A percentile compares a stretch with the other conserved stretches of the same genome.
Conservation (phyloP, 768 basidiomycete species). For the Peribolospora baueri region DNA sequence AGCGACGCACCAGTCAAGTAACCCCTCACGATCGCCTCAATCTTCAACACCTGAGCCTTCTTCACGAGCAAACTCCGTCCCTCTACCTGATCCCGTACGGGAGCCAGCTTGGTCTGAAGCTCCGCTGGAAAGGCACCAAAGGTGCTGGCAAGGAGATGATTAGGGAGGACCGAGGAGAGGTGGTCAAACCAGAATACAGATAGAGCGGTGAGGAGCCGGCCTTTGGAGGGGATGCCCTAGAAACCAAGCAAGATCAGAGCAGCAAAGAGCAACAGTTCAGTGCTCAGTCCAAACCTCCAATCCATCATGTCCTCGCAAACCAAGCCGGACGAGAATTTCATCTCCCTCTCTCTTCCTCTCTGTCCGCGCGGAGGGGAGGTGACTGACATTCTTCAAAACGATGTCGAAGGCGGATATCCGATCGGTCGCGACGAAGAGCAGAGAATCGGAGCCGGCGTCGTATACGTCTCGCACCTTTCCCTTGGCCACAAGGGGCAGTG, state of each 20-base stretch:
- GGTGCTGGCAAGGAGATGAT: conserved; percentile 61
- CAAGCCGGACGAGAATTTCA: background rate
- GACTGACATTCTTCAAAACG: conserved; percentile 66
- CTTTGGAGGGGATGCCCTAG: conserved; percentile 86
- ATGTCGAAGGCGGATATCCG: conserved; percentile 94
- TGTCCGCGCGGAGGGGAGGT: background rate
- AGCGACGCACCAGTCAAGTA: conserved; percentile 61
- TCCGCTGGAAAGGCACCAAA: conserved; percentile 62
- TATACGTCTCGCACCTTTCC: conserved; percentile 98
- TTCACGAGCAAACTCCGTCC: conserved; percentile 76
- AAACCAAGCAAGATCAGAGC: background rate
- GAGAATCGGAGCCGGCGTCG: conserved; percentile 33
- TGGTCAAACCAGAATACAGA: conserved; percentile 90
- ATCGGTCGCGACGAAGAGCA: conserved; percentile 86
- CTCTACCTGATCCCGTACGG: conserved; percentile 33
- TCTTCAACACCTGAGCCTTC: conserved; percentile 64
- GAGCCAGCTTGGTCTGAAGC: conserved; percentile 36
- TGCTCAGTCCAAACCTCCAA: too few relatives aligned
- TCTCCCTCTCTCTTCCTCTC: background rate
- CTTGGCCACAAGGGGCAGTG: conserved; percentile 45
- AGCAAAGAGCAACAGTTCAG: background rate
- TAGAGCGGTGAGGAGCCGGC: conserved; percentile 62
- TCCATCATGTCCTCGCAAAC: too few relatives aligned
- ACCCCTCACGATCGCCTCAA: conserved; percentile 89
- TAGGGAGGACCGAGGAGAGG: conserved; percentile 32